Conservation (phyloP, 2,329 filamentous ascomycete genomes). For the Aspergillus versicolor region DNA sequence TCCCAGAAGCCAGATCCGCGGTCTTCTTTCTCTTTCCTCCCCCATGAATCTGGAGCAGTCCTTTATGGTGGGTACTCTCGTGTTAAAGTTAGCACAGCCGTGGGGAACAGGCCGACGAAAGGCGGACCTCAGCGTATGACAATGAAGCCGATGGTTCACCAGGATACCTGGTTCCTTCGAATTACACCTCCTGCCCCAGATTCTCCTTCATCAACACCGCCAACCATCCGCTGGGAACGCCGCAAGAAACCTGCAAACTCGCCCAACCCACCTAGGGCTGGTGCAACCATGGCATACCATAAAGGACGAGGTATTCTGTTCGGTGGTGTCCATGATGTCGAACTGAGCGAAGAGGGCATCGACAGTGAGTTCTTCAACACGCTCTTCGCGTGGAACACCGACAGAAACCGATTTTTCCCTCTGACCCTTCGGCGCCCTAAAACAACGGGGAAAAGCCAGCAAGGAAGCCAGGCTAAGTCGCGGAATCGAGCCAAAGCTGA, state of each 20-base stretch:
- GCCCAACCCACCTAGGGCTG: conserved; percentile 78
- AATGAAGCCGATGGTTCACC: conserved; percentile 83
- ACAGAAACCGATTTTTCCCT: conserved; percentile 92
- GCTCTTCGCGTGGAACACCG: conserved; percentile 89
- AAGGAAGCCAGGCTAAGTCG: conserved; percentile 49
- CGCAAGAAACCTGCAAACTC: conserved; percentile 89
- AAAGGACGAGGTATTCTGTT: conserved; percentile 91
- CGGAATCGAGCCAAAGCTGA: conserved; percentile 76
- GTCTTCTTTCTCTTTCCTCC: conserved; percentile 87
- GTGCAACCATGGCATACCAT: conserved; percentile 91
- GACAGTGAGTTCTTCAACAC: conserved; percentile 97
- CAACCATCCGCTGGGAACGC: conserved; percentile 83
- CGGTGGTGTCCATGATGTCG: conserved; percentile 90
- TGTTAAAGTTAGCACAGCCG: conserved; percentile 67
- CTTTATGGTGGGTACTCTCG: conserved; percentile 92
- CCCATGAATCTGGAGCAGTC: conserved; percentile 85
- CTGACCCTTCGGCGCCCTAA: conserved; percentile 74
- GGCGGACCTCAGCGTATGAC: conserved; percentile 65
- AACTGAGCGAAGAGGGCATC: conserved; percentile 89
- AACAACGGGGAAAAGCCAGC: conserved; percentile 61
- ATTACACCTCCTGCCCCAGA: conserved; percentile 72
- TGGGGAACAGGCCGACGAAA: conserved; percentile 61
- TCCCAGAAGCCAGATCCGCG: conserved; percentile 86
- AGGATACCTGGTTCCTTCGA: conserved; percentile 91
- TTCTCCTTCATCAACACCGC: conserved; percentile 63